Evolutionary conservation across 169 alveolate genomes (phyloP), one percentile per base, ranked within the genome.

Genomic region (Eimeria nieschulzi): DNA sequence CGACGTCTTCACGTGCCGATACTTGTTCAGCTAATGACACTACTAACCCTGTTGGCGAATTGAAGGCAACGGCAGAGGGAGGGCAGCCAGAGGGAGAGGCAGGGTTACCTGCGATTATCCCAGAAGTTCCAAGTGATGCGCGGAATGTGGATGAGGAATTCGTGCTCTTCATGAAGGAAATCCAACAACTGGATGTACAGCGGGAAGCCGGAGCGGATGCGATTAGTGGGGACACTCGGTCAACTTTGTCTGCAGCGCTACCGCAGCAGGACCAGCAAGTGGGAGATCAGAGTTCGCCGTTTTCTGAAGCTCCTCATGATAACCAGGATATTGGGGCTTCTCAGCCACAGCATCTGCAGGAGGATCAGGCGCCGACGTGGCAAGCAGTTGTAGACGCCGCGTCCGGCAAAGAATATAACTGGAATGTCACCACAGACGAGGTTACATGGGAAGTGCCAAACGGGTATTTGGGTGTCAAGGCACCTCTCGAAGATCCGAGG

Each of bases 341-440:
- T 15, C 73, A 33, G 12, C 59, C 21, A 71, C 70, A 53, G 59
- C 78, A 59, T 15, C 78, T 6, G 0, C 90, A 82, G 15, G 59
- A 26, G 51, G 13, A 63, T 7, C 78, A 33, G 90, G 66, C 75
- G 17, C 23, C n/a, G n/a, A 78, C 19, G 7, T 82, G 90, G 90
- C 90, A 82, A 15, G 90, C 78, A 46, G 90, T 82, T 59, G 53
- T 82, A 61, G 90, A 82, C 71, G 51, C 90, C 33, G 79, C 64
- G 23, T 21, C 90, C 63, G 90, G 90, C 46, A 61, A 82, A 68
- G 63, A 73, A 3, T 82, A 82, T 68, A 59, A 82, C 90, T 82
- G 90, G 90, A 82, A 82, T 61, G 76, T 61, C 59, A 46, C 33
- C 9, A 82, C 90, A 33, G 90, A 82, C 63, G 90, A 82, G 78